Conservation (phyloP, 2,329 filamentous ascomycete species). For the Nemania serpens region DNA sequence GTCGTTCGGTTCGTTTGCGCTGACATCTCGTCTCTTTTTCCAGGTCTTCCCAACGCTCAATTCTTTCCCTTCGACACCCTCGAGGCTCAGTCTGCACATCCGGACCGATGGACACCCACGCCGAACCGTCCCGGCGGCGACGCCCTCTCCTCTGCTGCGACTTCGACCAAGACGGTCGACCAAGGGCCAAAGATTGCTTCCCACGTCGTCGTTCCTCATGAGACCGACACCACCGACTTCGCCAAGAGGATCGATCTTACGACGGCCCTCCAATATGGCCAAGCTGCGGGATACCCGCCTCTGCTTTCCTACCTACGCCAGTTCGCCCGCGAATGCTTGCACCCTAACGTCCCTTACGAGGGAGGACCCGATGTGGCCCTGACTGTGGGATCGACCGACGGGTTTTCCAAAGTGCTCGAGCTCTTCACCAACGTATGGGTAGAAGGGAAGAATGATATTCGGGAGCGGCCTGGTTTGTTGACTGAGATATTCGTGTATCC, state of each 20-base stretch:
- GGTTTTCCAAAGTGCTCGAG: conserved; percentile 77
- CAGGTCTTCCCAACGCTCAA: conserved; percentile 77
- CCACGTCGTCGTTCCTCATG: conserved; percentile 69
- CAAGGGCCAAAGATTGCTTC: conserved; percentile 41
- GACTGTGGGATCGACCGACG: conserved; percentile 84
- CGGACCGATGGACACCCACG: conserved; percentile 74
- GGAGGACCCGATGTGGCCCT: conserved; percentile 77
- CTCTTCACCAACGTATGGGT: conserved; percentile 78
- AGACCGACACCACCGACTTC: conserved; percentile 57
- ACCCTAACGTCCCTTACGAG: conserved; percentile 80
- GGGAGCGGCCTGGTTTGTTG: conserved; percentile 75
- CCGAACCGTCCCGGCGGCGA: conserved; percentile 59
- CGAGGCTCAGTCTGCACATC: conserved; percentile 76
- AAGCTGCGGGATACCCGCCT: conserved; percentile 79
- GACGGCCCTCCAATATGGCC: conserved; percentile 85
- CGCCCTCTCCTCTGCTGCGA: conserved; percentile 33
- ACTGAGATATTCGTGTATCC: conserved; percentile 82
- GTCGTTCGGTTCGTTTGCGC: not conserved
- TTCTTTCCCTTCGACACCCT: conserved; percentile 93
- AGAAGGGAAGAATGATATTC: conserved; percentile 66
- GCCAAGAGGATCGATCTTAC: conserved; percentile 77
- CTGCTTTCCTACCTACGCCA: conserved; percentile 78
- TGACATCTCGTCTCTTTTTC: not conserved
- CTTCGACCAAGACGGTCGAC: conserved; percentile 5
- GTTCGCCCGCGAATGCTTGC: conserved; percentile 75